Evolutionary conservation across 108 stramenopile genomes (phyloP), one percentile per base, ranked within the genome.

Genomic region (Poteriospumella lacustris): DNA sequence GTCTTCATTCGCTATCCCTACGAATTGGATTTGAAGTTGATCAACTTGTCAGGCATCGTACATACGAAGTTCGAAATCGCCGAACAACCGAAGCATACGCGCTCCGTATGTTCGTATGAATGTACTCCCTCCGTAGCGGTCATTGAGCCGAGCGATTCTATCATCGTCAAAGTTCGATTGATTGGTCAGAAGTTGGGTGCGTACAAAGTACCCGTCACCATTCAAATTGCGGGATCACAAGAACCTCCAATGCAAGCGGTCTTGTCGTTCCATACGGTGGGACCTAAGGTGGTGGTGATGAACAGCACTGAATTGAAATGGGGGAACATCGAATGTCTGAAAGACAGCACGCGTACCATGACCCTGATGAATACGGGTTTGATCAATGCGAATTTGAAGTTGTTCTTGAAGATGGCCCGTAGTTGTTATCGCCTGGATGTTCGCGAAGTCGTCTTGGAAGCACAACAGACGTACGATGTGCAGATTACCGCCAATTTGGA

Each of bases 1-100:
- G 80, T 79, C 79, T 89, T 88, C 47, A 58, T 89, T 44, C 78
- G 89, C 2, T 86, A 85, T 81, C 88, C 86, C n/a, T 87, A 88
- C 73, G 56, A 44, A 1, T 24, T 39, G 43, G 59, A 83, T 1
- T 59, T 89, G 31, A 42, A 68, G 12, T 79, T 89, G 28, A 56
- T 80, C 12, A 89, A 89, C 76, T 59, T 58, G 1, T 78, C 73
- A 41, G 5, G 31, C 15, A 59, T 84, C 15, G 84, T 87, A 24
- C 68, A 80, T 12, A 86, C 86, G 0, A 12, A 70, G 56, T 89
- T 79, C 75, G 73, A 78, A 44, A 76, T 89, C 26, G 42, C 78
- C n/a, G 75, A 84, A 2, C 88, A 89, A 43, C 86, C 85, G 9
- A 42, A 59, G 26, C 42, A 69, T 2, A 75, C 78, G 26, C n/a